These are phyloP conservation scores for Heliamphora pulchella DNA, from an alignment of 179 eudicot species.

Conservation along the genomic window DNA sequence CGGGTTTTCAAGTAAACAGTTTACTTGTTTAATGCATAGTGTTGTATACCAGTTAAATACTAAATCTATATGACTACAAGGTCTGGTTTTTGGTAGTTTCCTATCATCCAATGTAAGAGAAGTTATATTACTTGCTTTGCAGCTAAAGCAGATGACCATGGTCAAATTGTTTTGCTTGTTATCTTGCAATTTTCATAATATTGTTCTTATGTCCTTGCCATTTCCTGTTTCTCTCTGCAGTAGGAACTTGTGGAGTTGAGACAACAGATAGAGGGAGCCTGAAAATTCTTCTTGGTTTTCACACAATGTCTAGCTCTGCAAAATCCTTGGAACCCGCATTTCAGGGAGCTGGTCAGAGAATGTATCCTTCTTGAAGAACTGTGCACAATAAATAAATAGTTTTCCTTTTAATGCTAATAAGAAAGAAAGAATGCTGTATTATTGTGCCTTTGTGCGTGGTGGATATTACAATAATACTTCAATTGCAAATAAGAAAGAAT, in stretches of 20 bases:
- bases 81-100: neutral
- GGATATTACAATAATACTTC: neutral
- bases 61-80: neutral
- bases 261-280: constrained; percentile 9
- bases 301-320: constrained; percentile 60
- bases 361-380: constrained; percentile 62
- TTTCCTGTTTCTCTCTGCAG: constrained; percentile 8
- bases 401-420: neutral
- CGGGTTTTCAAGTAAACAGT: too few species aligned
- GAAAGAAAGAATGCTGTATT: neutral
- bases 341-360: constrained; percentile 80
- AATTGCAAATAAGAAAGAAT: too few species aligned
- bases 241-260: constrained; percentile 7
- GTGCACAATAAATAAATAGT: neutral
- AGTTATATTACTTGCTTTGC: neutral
- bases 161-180: constrained; percentile 6
- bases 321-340: constrained; percentile 92
- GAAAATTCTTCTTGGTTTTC: constrained; percentile 9
- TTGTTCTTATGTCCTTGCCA: neutral
- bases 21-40: neutral
- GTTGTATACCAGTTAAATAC: too few species aligned
- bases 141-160: neutral
- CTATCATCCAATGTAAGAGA: neutral
- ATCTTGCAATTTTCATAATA: neutral
- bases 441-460: neutral